Evolutionary conservation across 805 yeast genomes (phyloP).

Genomic region (Kodamaea leandrae): DNA sequence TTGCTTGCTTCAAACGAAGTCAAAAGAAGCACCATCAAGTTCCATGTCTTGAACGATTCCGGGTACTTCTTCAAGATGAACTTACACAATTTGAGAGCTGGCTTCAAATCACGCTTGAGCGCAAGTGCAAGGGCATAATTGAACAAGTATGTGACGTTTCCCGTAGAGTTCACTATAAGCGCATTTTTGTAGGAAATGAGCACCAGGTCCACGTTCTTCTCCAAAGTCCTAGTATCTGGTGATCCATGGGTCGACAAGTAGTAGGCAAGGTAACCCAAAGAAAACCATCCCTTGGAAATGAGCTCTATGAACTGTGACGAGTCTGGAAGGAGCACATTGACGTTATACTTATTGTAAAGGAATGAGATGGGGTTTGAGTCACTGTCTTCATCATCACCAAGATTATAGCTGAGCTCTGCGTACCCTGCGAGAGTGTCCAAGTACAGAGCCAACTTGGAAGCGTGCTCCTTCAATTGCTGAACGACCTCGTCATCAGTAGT

Average conservation of each 20-base stretch:
- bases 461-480: conserved; percentile 16
- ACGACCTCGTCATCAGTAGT: conserved; percentile 22
- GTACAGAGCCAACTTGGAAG: conserved; percentile 22
- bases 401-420: conserved; percentile 26
- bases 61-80: conserved; percentile 50
- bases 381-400: conserved; percentile 18
- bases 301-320: conserved; percentile 25
- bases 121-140: conserved; percentile 52
- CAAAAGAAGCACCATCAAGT: conserved; percentile 60
- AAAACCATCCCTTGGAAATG: conserved; percentile 37
- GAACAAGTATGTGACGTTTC: conserved; percentile 30
- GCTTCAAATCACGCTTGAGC: conserved; percentile 39
- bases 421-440: conserved; percentile 21
- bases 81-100: conserved; percentile 47
- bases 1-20: conserved; percentile 56
- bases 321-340: conserved; percentile 28
- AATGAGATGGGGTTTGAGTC: conserved; percentile 26
- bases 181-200: conserved; percentile 32
- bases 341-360: conserved; percentile 34
- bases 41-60: conserved; percentile 61
- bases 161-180: conserved; percentile 37
- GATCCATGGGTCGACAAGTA: conserved; percentile 28
- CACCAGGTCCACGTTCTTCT: conserved; percentile 16
- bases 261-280: conserved; percentile 32
- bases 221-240: conserved; percentile 19